Base-by-base conservation (phyloP, 2,329 filamentous ascomycete genomes). In the Pseudodiploospora longispora region DNA sequence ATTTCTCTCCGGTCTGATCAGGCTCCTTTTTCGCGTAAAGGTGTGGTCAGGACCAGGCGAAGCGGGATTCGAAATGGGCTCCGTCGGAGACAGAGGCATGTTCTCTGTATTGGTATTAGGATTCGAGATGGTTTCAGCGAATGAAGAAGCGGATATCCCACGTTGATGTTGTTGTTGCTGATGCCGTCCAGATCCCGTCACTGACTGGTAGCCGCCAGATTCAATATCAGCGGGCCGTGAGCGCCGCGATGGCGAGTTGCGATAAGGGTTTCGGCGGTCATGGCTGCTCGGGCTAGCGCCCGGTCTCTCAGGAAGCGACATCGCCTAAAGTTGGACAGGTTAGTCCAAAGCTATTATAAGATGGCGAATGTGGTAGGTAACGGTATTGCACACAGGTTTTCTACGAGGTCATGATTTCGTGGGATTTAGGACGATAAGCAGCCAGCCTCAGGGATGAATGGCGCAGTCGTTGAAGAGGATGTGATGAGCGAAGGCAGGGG, bases 1-100 rank as follows among this genome's bases (percentile, higher is more conserved):
- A 57, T 85, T 85, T 52, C 93, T 80, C 67, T 98, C 93, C 1
- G 93, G 93, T 49, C 86, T 78, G 59, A 98, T 83, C 51, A 98
- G 71, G 63, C 87, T 96, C 61, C 85, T 82, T 67, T 97, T 97
- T 55, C 90, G 81, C 48, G 68, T 60, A 48, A 78, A 62, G 34
- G 64, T 60, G 42, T 64, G 59, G 41, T 67, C 57, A 48, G 52
- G 50, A 36, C 50, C 49, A 10, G 46, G 51, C 32, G 55, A 52
- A 29, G 60, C 53, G n/a, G 62, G 47, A 32, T 66, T 65, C 37
- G 57, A 59, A 30, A 53, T 48, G 10, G 53, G 53, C 41, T 52
- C 53, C 36, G 69, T 67, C 30, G 73, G 72, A 37, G 74, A 76
- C 58, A 80, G 67, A 58, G 74, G 76, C 50, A 70, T 61, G 53